Conservation (phyloP, 208 protist species). For the Sergeia podlipaevii region DNA sequence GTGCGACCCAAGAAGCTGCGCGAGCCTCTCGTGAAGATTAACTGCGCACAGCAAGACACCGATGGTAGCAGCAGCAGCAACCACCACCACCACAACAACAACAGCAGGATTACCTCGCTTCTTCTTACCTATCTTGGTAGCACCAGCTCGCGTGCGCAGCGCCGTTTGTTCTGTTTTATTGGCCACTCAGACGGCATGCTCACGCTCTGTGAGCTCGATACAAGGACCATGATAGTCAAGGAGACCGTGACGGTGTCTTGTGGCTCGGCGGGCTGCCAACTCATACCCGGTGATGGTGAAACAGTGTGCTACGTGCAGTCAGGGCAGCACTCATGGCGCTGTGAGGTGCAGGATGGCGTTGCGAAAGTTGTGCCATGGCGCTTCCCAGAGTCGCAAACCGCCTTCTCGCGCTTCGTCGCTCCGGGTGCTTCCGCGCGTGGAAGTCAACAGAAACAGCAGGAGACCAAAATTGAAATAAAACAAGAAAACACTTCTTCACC, state of each 20-base stretch:
- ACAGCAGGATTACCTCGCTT: conserved; percentile 48
- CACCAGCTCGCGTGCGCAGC: conserved; percentile 8
- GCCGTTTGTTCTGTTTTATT: conserved; percentile 65
- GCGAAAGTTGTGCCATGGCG: conserved; percentile 70
- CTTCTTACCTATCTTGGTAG: conserved; percentile 66
- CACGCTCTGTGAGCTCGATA: conserved; percentile 63
- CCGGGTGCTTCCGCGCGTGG: conserved; percentile 23
- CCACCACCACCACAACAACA: conserved; percentile 1
- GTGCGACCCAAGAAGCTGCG: conserved; percentile 52
- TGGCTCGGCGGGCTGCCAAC: conserved; percentile 51
- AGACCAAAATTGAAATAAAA: not conserved
- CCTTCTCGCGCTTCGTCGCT: conserved; percentile 58
- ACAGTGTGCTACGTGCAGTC: conserved; percentile 68
- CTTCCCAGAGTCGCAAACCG: conserved; percentile 45
- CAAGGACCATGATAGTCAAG: conserved; percentile 47
- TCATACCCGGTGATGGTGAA: conserved; percentile 65
- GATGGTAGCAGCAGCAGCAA: not conserved
- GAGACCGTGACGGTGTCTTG: conserved; percentile 43
- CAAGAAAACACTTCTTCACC: no score
- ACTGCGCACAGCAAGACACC: conserved; percentile 11
- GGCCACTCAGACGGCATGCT: conserved; percentile 71
- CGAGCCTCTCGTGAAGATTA: conserved; percentile 64
- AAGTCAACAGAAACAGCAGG: not conserved
- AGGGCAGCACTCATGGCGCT: conserved; percentile 68
- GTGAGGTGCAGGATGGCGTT: conserved; percentile 43